phyloP scores from a whole-genome alignment of 1,139 yeast species.

The Diutina ranongensis region DNA sequence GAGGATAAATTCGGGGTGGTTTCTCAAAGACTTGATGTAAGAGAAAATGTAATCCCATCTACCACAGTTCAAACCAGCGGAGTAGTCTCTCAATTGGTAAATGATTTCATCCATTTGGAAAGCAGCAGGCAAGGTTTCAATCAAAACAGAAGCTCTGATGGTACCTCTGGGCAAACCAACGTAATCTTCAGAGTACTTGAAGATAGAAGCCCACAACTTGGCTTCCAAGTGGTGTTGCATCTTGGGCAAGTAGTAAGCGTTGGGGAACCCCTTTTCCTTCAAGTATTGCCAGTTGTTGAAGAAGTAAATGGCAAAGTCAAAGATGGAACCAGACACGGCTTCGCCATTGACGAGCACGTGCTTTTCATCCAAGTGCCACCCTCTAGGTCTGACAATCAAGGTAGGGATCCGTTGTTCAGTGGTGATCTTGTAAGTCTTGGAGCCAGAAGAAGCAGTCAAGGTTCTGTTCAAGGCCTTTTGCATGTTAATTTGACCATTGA shows the following conservation, averaged over 20 bases:
- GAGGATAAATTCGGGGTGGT: conserved; percentile 48
- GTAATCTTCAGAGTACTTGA: conserved; percentile 59
- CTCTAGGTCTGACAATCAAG: conserved; percentile 74
- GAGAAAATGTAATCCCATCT: conserved; percentile 79
- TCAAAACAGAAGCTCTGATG: conserved; percentile 66
- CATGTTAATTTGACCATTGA: conserved; percentile 83
- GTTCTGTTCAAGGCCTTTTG: conserved; percentile 76
- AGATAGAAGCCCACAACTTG: conserved; percentile 68
- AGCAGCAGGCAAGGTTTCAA: conserved; percentile 68
- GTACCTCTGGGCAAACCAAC: conserved; percentile 58
- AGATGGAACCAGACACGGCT: conserved; percentile 62
- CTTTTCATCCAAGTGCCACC: conserved; percentile 74
- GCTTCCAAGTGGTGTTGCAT: conserved; percentile 77
- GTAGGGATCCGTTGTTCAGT: conserved; percentile 53
- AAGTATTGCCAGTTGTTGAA: conserved; percentile 60
- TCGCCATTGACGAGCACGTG: conserved; percentile 67
- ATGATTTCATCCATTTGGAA: conserved; percentile 78
- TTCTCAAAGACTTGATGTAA: conserved; percentile 55
- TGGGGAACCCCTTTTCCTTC: conserved; percentile 53
- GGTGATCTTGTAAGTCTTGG: conserved; percentile 53
- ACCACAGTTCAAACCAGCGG: conserved; percentile 71
- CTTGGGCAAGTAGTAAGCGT: conserved; percentile 70
- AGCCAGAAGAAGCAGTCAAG: conserved; percentile 43
- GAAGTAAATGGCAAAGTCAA: conserved; percentile 71
- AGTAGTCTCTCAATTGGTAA: conserved; percentile 63